phyloP scores from a whole-genome alignment of 345 rosid genomes.

The Carallia pectinifolia region DNA sequence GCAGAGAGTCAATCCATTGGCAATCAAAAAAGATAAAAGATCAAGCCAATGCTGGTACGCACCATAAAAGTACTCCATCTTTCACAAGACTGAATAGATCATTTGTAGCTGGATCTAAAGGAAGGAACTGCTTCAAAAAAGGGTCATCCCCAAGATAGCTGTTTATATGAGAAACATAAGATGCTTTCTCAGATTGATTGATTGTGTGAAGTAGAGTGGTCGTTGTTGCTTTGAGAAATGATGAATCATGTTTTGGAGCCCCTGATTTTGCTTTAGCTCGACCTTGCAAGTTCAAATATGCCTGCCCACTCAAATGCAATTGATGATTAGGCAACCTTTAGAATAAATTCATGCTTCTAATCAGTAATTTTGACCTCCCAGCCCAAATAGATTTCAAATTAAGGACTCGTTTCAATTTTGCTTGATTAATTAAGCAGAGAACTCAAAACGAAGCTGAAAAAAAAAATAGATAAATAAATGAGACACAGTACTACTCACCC shows the following conservation, averaged over 20 bases:
- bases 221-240: slow-evolving; percentile 69
- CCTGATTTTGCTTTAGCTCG: slow-evolving; percentile 62
- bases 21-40: not conserved
- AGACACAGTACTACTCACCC: slow-evolving; percentile 41
- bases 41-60: slow-evolving; percentile 21
- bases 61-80: slow-evolving; percentile 95
- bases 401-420: not conserved
- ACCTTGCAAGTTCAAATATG: slow-evolving; percentile 57
- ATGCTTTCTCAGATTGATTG: slow-evolving; percentile 66
- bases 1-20: slow-evolving; percentile 6
- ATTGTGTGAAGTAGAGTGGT: slow-evolving; percentile 75
- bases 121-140: slow-evolving; percentile 83
- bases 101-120: slow-evolving; percentile 69
- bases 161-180: slow-evolving; percentile 87
- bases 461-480: not conserved
- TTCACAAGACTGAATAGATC: slow-evolving; percentile 71
- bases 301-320: slow-evolving; percentile 46
- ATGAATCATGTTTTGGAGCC: slow-evolving; percentile 51
- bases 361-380: not conserved
- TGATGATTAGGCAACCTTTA: slow-evolving; percentile 11
- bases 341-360: not conserved
- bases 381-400: not conserved
- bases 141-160: slow-evolving; percentile 86
- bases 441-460: not conserved
- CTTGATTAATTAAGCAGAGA: not conserved